Conservation (phyloP, 208 protist genomes). For the Leptomonas pyrrhocoris region DNA sequence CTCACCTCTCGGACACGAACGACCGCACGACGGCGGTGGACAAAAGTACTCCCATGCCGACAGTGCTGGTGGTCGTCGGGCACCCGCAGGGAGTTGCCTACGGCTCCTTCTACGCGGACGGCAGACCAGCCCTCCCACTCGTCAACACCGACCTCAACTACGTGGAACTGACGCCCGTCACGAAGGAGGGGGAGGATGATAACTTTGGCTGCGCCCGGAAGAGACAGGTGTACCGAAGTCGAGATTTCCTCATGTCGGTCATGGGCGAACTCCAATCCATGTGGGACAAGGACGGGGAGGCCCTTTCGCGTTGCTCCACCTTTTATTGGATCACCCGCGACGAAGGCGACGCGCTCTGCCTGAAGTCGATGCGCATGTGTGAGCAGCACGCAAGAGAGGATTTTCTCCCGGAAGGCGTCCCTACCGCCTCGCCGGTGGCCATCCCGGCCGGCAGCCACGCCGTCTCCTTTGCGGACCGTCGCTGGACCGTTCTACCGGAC, state of each 20-base stretch:
- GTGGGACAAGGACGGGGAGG: slow-evolving; percentile 6
- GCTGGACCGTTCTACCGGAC: slow-evolving; percentile 65
- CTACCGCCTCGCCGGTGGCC: not conserved
- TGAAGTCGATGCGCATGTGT: not conserved
- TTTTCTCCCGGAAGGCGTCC: not conserved
- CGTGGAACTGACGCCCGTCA: not conserved
- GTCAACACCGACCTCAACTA: slow-evolving; percentile 27
- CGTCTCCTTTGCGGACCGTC: slow-evolving; percentile 44
- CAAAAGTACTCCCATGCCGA: not conserved
- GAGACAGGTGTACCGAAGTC: not conserved
- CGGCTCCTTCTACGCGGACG: slow-evolving; percentile 34
- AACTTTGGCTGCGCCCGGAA: not conserved
- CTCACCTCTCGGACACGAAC: not conserved
- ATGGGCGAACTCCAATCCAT: slow-evolving; percentile 21
- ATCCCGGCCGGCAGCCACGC: slow-evolving; percentile 6
- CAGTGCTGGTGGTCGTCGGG: slow-evolving; percentile 41
- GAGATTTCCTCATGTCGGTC: not conserved
- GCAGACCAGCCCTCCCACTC: slow-evolving; percentile 31
- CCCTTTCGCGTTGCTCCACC: slow-evolving; percentile 21
- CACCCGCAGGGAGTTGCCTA: slow-evolving; percentile 50
- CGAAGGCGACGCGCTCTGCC: not conserved
- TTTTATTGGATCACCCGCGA: slow-evolving; percentile 28
- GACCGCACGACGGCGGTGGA: not conserved
- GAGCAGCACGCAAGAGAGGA: not conserved
- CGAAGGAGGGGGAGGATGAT: not conserved